These are phyloP conservation scores for Acacia crassicarpa DNA, from an alignment of 306 rosid genomes.

Conservation along the genomic window DNA sequence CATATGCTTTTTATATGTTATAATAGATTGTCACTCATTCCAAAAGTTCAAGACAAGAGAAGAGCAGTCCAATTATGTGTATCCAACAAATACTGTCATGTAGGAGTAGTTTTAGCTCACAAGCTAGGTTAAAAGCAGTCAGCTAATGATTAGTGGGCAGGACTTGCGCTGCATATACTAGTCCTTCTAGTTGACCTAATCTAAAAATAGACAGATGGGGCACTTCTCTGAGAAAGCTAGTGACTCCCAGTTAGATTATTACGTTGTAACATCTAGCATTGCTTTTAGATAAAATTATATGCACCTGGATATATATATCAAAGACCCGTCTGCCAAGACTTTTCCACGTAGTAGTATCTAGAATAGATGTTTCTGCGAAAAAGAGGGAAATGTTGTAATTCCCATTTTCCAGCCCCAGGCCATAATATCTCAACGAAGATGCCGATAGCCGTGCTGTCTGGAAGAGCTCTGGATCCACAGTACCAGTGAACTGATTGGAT, in stretches of 20 bases:
- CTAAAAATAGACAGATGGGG: too few species aligned
- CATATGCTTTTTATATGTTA: too few species aligned
- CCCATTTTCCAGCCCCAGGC: slow-evolving; percentile 73
- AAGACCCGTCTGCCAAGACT: slow-evolving; percentile 74
- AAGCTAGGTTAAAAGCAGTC: too few species aligned
- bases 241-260: not conserved
- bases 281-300: not conserved
- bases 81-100: too few species aligned
- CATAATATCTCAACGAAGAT: slow-evolving; percentile 81
- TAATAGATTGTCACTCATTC: too few species aligned
- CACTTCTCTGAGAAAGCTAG: not conserved
- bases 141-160: too few species aligned
- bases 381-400: slow-evolving; percentile 64
- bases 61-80: too few species aligned
- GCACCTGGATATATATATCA: slow-evolving; percentile 78
- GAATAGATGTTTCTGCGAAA: slow-evolving; percentile 58
- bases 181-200: too few species aligned
- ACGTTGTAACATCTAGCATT: not conserved
- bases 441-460: slow-evolving; percentile 74
- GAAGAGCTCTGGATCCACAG: slow-evolving; percentile 55
- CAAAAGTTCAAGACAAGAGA: too few species aligned
- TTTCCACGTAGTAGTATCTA: slow-evolving; percentile 48
- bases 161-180: too few species aligned
- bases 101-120: too few species aligned
- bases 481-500: slow-evolving; percentile 41